phyloP scores from a whole-genome alignment of 345 rosid genomes.

The Mallotus nudiflorus region DNA sequence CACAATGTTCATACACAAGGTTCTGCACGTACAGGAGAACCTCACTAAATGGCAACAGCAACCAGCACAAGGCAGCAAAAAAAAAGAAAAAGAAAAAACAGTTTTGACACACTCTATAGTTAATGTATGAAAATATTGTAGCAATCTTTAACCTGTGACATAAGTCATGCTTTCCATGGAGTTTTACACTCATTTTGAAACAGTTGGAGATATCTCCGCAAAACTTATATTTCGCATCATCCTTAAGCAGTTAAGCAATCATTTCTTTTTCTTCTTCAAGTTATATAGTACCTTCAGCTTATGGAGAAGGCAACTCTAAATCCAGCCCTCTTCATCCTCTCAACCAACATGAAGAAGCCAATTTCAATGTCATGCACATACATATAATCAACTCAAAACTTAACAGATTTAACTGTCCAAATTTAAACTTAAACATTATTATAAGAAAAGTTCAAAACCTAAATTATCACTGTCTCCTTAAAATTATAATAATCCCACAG shows the following conservation, averaged over 20 bases:
- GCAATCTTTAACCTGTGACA: too few species aligned
- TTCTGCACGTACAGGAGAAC: neutral
- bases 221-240: neutral
- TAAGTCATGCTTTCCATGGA: neutral
- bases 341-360: neutral
- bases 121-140: too few species aligned
- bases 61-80: neutral
- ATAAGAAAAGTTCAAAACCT: neutral
- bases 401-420: neutral
- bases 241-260: neutral
- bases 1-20: neutral
- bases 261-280: neutral
- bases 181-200: too few species aligned
- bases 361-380: neutral
- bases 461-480: neutral
- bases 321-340: neutral
- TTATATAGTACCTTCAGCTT: neutral
- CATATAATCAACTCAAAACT: neutral
- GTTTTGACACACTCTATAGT: neutral
- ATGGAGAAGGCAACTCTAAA: too few species aligned
- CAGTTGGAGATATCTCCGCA: neutral
- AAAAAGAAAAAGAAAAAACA: neutral
- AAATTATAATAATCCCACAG: conserved; percentile 7
- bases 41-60: neutral
- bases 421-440: neutral